Conservation (phyloP, 495 filamentous ascomycete genomes). For the Aspergillus sparsus region DNA sequence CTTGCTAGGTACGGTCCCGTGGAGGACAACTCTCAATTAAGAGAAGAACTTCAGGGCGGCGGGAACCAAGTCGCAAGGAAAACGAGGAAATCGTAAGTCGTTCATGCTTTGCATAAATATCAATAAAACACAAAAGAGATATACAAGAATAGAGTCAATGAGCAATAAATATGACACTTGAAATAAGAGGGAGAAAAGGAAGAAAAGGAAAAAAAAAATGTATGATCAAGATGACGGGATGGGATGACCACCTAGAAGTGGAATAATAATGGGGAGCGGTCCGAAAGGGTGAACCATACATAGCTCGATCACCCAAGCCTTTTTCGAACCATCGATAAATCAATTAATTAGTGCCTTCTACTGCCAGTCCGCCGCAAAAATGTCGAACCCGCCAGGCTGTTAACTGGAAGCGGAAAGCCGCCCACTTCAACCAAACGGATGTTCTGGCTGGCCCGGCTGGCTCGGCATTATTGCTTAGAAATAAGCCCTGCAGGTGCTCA, state of each 20-base stretch:
- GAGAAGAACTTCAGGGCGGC: constrained; percentile 22
- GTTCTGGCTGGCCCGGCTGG: constrained; percentile 20
- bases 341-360: neutral
- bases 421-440: constrained; percentile 6
- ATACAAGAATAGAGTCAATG: constrained; percentile 2
- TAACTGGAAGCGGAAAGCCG: constrained; percentile 24
- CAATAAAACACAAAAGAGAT: neutral
- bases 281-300: constrained; percentile 19
- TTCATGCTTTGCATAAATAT: constrained; percentile 22
- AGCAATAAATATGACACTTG: neutral
- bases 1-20: constrained; percentile 8
- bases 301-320: neutral
- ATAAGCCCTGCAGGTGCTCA: neutral
- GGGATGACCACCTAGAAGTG: neutral
- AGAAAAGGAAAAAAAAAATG: constrained; percentile 1
- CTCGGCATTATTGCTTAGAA: constrained; percentile 16
- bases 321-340: constrained; percentile 16
- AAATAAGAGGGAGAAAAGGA: constrained; percentile 4
- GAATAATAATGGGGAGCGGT: neutral
- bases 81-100: constrained; percentile 17
- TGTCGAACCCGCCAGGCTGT: constrained; percentile 7
- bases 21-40: constrained; percentile 30
- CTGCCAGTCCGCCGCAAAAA: constrained; percentile 11
- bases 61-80: constrained; percentile 13
- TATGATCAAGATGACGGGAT: constrained; percentile 5